Base-by-base conservation (phyloP, 345 rosid species). In the Hibiscus mutabilis region DNA sequence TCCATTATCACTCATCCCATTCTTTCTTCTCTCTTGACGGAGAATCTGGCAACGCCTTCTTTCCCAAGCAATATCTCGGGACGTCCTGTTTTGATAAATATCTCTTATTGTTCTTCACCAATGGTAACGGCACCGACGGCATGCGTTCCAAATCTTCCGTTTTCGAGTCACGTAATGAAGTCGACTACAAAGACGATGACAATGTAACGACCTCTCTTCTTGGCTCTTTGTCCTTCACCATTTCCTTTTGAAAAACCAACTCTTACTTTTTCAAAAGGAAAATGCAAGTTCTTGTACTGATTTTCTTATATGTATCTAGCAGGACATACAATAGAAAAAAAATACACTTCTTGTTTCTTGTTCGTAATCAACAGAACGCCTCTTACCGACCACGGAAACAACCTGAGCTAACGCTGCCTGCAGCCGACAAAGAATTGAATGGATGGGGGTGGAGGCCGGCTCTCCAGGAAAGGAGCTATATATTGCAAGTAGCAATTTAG, bases 61-160 rank as follows among this genome's bases (percentile, higher is more conserved):
- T 83, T 94, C 96, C 97, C 98, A 91, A 6, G 93, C 91, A 6
- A 84, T 61, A 58, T 92, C 97, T 2, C 12, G 24, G 25, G 12
- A n/a, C 1, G 95, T 87, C 87, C 75, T 94, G 98, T 77, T 87
- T 91, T 1, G 88, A 84, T 74, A 93, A 59, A 19, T 75, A 55
- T 42, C 46, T 11, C 55, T 76, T 87, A 80, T 80, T 79, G 75
- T 67, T 86, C 70, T 79, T 84, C 74, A 70, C 66, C 63, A 49
- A 29, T 1, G 35, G 74, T 0, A 82, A 80, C 3, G 86, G 86
- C 29, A 71, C 78, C 72, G 76, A 59, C 0, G 87, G 85, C 80
- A 84, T 84, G 19, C 69, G 83, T 73, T 76, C 76, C 72, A 81
- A 72, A 13, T 82, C 89, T 68, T 80, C 86, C 0, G 73, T 65